These are phyloP conservation scores for Hemileccinum impolitum DNA, from an alignment of 768 basidiomycete species.

Conservation along the genomic window DNA sequence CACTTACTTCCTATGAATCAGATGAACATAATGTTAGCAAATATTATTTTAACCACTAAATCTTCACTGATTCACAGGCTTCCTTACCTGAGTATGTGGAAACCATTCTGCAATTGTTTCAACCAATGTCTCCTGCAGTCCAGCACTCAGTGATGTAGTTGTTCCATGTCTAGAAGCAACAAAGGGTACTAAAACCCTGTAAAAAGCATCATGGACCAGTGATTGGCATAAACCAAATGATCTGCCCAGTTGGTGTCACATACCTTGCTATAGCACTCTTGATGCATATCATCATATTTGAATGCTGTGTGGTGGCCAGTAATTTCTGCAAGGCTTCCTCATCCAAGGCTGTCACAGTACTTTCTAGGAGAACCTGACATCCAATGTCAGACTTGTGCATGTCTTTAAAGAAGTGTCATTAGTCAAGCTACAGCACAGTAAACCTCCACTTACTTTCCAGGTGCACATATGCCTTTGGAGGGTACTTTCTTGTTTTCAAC, in stretches of 20 bases:
- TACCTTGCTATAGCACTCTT: neutral
- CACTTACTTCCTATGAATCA: neutral
- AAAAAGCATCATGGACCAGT: neutral
- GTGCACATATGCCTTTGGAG: neutral
- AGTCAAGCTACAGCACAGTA: neutral
- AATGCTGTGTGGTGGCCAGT: neutral
- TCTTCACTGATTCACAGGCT: neutral
- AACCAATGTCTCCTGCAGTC: neutral
- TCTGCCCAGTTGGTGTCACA: too few species aligned
- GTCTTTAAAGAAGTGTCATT: neutral
- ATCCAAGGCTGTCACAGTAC: constrained; percentile 1
- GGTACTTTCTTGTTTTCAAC: neutral
- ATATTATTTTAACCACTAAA: neutral
- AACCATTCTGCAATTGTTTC: neutral
- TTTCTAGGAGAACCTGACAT: neutral
- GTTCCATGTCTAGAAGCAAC: neutral
- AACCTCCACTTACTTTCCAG: neutral
- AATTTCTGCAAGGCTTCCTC: neutral
- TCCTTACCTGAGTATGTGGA: neutral
- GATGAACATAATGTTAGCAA: neutral
- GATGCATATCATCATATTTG: neutral
- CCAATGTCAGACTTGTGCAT: neutral
- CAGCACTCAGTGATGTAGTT: neutral
- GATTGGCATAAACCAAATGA: too few species aligned
- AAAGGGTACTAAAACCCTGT: neutral